phyloP scores from a whole-genome alignment of 441 rosid species.

The Eruca vesicaria region DNA sequence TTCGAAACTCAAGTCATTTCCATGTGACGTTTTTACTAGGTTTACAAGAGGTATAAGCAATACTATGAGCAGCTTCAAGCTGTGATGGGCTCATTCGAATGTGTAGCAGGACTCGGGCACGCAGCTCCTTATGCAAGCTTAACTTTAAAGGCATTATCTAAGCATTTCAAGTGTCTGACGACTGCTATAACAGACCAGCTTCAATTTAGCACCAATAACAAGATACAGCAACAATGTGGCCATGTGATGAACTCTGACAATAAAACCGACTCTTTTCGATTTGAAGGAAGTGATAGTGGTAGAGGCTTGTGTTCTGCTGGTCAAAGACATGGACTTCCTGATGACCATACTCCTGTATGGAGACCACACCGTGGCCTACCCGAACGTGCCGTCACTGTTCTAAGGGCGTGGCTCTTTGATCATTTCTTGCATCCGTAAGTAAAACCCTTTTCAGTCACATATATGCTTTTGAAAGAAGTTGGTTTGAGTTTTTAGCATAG shows the following conservation, averaged over 20 bases:
- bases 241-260: conserved; percentile 29
- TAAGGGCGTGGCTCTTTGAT: conserved; percentile 86
- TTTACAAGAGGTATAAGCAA: conserved; percentile 74
- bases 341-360: conserved; percentile 80
- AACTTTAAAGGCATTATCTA: conserved; percentile 71
- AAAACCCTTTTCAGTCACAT: neutral
- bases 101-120: conserved; percentile 73
- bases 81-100: conserved; percentile 72
- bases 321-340: conserved; percentile 47
- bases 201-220: conserved; percentile 46
- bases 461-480: neutral
- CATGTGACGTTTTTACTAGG: conserved; percentile 40
- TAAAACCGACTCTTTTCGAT: conserved; percentile 48
- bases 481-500: neutral
- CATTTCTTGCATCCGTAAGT: conserved; percentile 94
- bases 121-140: conserved; percentile 75
- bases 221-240: conserved; percentile 32
- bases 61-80: conserved; percentile 80
- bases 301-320: conserved; percentile 38
- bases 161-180: conserved; percentile 71
- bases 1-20: conserved; percentile 29
- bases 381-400: conserved; percentile 79
- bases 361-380: conserved; percentile 93
- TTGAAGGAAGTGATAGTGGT: conserved; percentile 41
- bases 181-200: conserved; percentile 74